Conservation (phyloP, 352 stramenopile genomes). For the Phytophthora capsici region DNA sequence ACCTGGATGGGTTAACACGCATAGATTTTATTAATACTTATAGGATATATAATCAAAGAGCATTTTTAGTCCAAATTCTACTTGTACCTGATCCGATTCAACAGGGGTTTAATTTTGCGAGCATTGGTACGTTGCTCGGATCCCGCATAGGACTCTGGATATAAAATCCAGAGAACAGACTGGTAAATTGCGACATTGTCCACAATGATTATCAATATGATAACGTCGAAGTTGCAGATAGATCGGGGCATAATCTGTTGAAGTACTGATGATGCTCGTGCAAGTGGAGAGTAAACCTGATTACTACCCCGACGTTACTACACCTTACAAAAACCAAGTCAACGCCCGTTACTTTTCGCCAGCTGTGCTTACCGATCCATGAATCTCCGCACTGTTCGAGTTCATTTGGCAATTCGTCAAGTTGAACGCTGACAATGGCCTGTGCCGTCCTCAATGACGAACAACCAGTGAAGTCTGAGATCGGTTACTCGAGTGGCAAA, state of each 20-base stretch:
- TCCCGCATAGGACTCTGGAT: too few relatives aligned
- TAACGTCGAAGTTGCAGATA: too few relatives aligned
- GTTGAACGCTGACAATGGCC: neutral
- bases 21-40: too few relatives aligned
- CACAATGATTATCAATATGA: too few relatives aligned
- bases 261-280: neutral
- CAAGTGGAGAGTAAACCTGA: slow-evolving; percentile 3
- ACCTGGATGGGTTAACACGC: too few relatives aligned
- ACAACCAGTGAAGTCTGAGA: slow-evolving; percentile 15
- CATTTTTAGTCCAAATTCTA: too few relatives aligned
- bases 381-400: slow-evolving; percentile 4
- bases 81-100: too few relatives aligned
- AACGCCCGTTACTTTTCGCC: slow-evolving; percentile 14
- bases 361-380: neutral
- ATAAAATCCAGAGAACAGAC: too few relatives aligned
- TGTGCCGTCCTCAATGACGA: neutral
- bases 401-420: slow-evolving; percentile 22
- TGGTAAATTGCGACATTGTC: too few relatives aligned
- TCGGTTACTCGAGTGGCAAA: slow-evolving; percentile 16
- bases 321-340: slow-evolving; percentile 23
- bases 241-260: neutral
- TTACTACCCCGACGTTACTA: slow-evolving; percentile 11
- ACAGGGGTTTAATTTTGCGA: too few relatives aligned
- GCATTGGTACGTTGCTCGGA: too few relatives aligned
- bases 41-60: too few relatives aligned